A percentile compares a stretch with the other conserved stretches of the same genome.
phyloP scores from a whole-genome alignment of 108 stramenopile species.

The Heterococcus sp. region DNA sequence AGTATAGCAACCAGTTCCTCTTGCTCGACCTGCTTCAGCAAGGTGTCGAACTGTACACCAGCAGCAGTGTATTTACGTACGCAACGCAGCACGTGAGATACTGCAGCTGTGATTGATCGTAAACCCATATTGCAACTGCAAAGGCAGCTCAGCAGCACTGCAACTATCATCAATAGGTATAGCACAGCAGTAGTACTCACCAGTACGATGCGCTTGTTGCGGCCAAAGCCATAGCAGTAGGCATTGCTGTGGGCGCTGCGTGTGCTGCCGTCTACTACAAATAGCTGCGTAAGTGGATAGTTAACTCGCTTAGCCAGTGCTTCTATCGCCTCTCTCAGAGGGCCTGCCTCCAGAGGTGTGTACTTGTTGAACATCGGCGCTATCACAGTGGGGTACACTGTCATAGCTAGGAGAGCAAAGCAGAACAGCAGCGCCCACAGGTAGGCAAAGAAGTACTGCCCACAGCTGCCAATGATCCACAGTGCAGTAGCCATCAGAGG shows the following conservation, averaged over 20 bases:
- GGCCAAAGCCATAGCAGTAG: constrained; percentile 70
- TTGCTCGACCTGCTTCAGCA: constrained; percentile 69
- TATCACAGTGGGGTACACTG: constrained; percentile 85
- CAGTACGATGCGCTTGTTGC: constrained; percentile 92
- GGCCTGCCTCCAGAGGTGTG: constrained; percentile 79
- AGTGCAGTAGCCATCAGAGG: constrained; percentile 80
- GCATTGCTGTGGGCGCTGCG: constrained; percentile 88
- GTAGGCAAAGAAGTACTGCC: constrained; percentile 81
- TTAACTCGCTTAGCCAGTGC: constrained; percentile 75
- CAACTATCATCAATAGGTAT: too few relatives aligned
- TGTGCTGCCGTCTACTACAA: constrained; percentile 94
- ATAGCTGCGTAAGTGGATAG: constrained; percentile 94
- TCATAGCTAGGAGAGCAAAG: constrained; percentile 84
- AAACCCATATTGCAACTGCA: too few relatives aligned
- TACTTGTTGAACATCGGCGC: constrained; percentile 98
- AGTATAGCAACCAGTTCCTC: constrained; percentile 91
- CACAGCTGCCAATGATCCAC: constrained; percentile 78
- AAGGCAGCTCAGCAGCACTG: too few relatives aligned
- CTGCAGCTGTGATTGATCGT: too few relatives aligned
- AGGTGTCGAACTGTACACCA: constrained; percentile 81
- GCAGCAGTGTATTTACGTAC: too few relatives aligned
- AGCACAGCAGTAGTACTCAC: neutral
- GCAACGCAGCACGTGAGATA: too few relatives aligned
- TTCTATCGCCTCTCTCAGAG: constrained; percentile 79
- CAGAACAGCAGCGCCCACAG: constrained; percentile 87